A percentile compares a stretch with the other conserved stretches of the same genome.
phyloP scores from a whole-genome alignment of 768 basidiomycete species.

The Tricholoma matsutake region DNA sequence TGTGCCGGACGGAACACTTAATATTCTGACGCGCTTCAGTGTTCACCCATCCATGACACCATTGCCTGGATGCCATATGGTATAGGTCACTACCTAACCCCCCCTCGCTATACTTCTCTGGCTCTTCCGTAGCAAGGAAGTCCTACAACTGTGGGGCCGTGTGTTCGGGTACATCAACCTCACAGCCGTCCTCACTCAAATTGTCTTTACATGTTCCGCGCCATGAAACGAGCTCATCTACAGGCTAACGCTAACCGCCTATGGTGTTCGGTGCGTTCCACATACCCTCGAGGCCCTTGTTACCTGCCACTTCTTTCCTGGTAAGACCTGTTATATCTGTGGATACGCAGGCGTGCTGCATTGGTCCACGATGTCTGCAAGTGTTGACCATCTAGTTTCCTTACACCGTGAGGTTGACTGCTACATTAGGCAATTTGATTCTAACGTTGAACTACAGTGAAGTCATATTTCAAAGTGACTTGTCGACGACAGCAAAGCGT shows the following conservation, averaged over 20 bases:
- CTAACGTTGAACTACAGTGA: too few relatives aligned
- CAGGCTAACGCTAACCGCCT: constrained; percentile 92
- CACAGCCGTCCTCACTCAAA: constrained; percentile 82
- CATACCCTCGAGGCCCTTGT: constrained; percentile 92
- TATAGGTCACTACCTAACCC: constrained; percentile 80
- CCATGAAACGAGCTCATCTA: constrained; percentile 99
- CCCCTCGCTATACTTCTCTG: constrained; percentile 82
- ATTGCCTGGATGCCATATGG: constrained; percentile 97
- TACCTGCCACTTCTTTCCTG: constrained; percentile 92
- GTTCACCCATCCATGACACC: constrained; percentile 88
- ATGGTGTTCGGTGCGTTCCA: constrained; percentile 98
- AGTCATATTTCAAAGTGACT: too few relatives aligned
- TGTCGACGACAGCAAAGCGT: too few relatives aligned
- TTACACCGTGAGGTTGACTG: too few relatives aligned
- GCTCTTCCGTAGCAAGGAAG: constrained; percentile 82
- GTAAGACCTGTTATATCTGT: constrained; percentile 67
- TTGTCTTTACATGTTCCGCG: constrained; percentile 87
- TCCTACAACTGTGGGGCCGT: constrained; percentile 79
- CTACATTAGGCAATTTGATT: too few relatives aligned
- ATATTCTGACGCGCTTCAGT: constrained; percentile 92
- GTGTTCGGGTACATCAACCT: constrained; percentile 95
- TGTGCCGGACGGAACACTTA: constrained; percentile 95
- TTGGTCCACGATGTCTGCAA: constrained; percentile 99
- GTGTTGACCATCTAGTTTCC: too few relatives aligned
- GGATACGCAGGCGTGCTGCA: constrained; percentile 82